These are phyloP conservation scores for Blepharisma undulans DNA, from an alignment of 169 alveolate genomes.

Conservation along the genomic window DNA sequence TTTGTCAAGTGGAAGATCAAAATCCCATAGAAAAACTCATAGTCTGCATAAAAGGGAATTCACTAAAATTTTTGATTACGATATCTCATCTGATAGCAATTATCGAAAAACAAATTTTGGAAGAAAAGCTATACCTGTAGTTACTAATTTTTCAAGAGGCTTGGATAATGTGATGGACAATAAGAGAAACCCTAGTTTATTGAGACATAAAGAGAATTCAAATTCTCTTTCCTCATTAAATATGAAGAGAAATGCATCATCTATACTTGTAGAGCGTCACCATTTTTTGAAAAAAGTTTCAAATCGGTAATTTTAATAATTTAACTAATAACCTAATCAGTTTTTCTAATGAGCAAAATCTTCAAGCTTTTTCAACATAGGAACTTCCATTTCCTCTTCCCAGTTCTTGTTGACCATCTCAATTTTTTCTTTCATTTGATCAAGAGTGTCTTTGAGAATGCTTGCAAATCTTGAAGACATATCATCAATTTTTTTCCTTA, in stretches of 20 bases:
- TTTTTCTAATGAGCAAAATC: constrained; percentile 27
- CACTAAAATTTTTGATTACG: background rate
- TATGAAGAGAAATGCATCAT: background rate
- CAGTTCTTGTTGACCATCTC: constrained; percentile 36
- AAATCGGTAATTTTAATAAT: background rate
- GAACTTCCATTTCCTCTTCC: constrained; percentile 41
- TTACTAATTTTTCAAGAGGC: background rate
- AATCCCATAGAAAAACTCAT: background rate
- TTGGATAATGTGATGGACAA: background rate
- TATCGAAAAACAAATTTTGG: background rate
- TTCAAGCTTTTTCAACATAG: constrained; percentile 35
- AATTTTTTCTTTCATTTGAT: constrained; percentile 38
- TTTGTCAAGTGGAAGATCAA: background rate
- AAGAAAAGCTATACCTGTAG: background rate
- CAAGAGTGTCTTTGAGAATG: constrained; percentile 66
- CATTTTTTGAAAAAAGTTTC: background rate
- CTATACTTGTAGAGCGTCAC: background rate
- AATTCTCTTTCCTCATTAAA: background rate
- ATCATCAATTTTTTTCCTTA: constrained; percentile 70
- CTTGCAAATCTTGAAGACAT: constrained; percentile 78
- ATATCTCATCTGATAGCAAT: background rate
- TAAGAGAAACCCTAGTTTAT: background rate
- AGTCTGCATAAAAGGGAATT: background rate
- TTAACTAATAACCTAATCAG: background rate
- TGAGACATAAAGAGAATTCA: background rate